Percentiles rank a stretch among this genome's conserved stretches.
Conservation (phyloP, 1,139 yeast species). For the Suhomyces atakaporum region DNA sequence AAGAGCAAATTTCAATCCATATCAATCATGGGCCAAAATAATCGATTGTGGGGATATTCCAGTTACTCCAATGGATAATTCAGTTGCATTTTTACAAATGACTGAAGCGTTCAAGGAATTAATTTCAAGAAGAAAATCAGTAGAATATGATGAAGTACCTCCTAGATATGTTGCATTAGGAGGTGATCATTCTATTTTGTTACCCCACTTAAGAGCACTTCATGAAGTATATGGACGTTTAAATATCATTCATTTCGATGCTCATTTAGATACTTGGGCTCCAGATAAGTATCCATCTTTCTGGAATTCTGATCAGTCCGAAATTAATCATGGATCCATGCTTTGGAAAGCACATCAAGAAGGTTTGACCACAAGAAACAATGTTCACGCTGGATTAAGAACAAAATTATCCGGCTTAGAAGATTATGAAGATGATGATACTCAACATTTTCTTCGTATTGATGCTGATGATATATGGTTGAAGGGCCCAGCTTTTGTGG, state of each 20-base stretch:
- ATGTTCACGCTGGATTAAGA: slow-evolving; percentile 73
- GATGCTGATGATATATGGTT: slow-evolving; percentile 72
- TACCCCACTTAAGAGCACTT: slow-evolving; percentile 70
- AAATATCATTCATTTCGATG: slow-evolving; percentile 74
- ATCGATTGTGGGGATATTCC: slow-evolving; percentile 85
- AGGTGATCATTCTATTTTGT: slow-evolving; percentile 74
- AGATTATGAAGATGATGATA: slow-evolving; percentile 66
- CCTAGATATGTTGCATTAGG: slow-evolving; percentile 72
- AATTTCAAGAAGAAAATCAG: slow-evolving; percentile 33
- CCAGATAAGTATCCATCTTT: slow-evolving; percentile 67
- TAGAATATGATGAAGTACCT: slow-evolving; percentile 25
- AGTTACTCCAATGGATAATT: slow-evolving; percentile 74
- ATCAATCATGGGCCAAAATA: slow-evolving; percentile 64
- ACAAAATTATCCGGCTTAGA: slow-evolving; percentile 64
- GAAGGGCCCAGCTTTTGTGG: slow-evolving; percentile 57
- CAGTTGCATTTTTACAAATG: slow-evolving; percentile 71
- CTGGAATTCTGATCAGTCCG: slow-evolving; percentile 67
- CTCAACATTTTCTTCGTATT: slow-evolving; percentile 63
- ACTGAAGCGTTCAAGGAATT: slow-evolving; percentile 64
- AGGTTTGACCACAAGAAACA: slow-evolving; percentile 56
- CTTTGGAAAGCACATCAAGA: slow-evolving; percentile 75
- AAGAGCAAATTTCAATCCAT: slow-evolving; percentile 66
- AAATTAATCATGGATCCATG: slow-evolving; percentile 80
- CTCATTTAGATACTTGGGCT: slow-evolving; percentile 79
- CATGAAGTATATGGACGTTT: slow-evolving; percentile 60